Evolutionary conservation across 208 protist genomes (phyloP), one percentile per base, ranked within the genome.

Genomic region (Leishmania major): DNA sequence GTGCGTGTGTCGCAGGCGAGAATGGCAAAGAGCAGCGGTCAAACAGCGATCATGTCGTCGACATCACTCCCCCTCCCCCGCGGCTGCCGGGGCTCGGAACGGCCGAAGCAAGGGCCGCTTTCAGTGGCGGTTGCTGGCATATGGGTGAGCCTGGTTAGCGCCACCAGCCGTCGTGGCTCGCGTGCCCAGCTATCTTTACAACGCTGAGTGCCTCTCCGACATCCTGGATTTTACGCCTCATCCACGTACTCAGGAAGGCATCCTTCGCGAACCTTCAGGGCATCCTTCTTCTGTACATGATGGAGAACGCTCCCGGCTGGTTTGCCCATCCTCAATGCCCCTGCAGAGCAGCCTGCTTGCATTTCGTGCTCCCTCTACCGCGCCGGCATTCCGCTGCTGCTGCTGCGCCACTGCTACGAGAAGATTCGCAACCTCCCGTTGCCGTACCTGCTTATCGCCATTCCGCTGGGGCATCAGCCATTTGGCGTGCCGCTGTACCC

Each of bases 351-450:
- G 67, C 79, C 91, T 73, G 91, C 91, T 6, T 85, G 89, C 67
- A 87, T 92, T 66, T 89, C 91, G 78, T 85, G 83, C 82, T 83
- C 89, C n/a, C 80, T 92, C 69, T 88, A 87, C 17, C 75, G 80
- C 77, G 75, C 85, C 55, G 82, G 84, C 49, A 40, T 94, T 1
- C 86, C 88, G 11, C 89, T 94, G 31, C 77, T 93, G 31, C 84
- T 93, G 31, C 84, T 94, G 55, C 90, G 86, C 80, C 82, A 89
- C 69, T 84, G 91, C 57, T 93, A 91, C 82, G 91, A 94, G 77
- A 87, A 85, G 31, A 86, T 93, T 62, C 89, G 91, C 53, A 87
- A 85, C 67, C 79, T 94, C 49, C 88, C 85, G 45, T 90, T 86
- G 1, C 91, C 89, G 19, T 94, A 89, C 78, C 91, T 88, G 6